phyloP scores from a whole-genome alignment of 106 monocot genomes.

The Dendrobium chrysotoxum region DNA sequence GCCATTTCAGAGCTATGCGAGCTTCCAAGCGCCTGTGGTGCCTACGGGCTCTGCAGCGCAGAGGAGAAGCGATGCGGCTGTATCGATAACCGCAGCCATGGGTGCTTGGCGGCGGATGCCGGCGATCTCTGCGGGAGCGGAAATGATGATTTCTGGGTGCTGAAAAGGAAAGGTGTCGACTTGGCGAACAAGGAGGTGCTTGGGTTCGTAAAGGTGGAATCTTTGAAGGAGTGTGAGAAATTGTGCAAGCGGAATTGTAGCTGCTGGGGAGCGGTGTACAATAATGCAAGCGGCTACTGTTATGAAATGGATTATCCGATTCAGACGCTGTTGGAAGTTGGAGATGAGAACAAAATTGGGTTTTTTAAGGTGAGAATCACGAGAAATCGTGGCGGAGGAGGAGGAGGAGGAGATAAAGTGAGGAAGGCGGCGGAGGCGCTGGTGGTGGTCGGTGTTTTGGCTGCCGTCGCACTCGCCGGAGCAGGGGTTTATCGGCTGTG shows the following conservation, averaged over 20 bases:
- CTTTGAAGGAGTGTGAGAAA: constrained; percentile 63
- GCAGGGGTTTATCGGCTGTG: constrained; percentile 23
- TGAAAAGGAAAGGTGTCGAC: constrained; percentile 62
- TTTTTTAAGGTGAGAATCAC: constrained; percentile 65
- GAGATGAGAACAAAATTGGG: constrained; percentile 37
- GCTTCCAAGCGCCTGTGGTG: constrained; percentile 44
- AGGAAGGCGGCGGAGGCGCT: constrained; percentile 5
- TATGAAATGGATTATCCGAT: constrained; percentile 64
- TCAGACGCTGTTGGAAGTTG: constrained; percentile 44
- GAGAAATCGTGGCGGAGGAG: not conserved
- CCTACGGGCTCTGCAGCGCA: constrained; percentile 45
- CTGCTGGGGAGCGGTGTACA: constrained; percentile 85
- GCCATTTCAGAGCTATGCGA: constrained; percentile 35
- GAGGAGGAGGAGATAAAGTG: not conserved
- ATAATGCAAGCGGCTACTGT: constrained; percentile 48
- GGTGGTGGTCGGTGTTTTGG: constrained; percentile 15
- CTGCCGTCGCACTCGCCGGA: constrained; percentile 9
- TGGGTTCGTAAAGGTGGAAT: constrained; percentile 18
- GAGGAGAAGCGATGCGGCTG: constrained; percentile 16
- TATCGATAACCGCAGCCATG: constrained; percentile 21
- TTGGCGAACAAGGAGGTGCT: constrained; percentile 65
- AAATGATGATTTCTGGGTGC: constrained; percentile 21
- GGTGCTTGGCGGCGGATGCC: constrained; percentile 17
- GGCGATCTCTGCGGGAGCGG: constrained; percentile 37
- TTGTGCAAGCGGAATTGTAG: constrained; percentile 63